Evolutionary conservation across 768 basidiomycete genomes (phyloP), one percentile per base, ranked within the genome.

Genomic region (Roridomyces roridus): DNA sequence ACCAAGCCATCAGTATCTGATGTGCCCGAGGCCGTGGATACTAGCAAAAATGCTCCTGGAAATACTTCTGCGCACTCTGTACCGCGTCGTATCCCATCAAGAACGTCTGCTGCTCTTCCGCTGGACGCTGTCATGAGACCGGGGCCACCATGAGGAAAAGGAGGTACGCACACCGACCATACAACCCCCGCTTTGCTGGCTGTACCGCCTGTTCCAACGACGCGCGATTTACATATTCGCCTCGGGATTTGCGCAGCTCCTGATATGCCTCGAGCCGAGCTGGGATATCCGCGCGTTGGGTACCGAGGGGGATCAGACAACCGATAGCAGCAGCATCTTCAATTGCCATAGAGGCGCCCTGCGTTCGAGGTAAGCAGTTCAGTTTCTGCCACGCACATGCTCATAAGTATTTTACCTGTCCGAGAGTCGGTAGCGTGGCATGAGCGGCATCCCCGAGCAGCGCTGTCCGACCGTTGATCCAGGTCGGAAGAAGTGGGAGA

Each of bases 331-430:
- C 57, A 1, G 61, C 61, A 28, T 59, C 68, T 54, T 70, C 69
- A 26, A 68, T 52, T 3, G 66, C 69, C 55, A 68, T 68, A 17
- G 61, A 68, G 4, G 68, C 68, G 3, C 68, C 66, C 31, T 34
- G 31, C 31, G 31, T n/a, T n/a, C n/a, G n/a, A n/a, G n/a, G n/a
- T n/a, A n/a, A 15, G 15, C 10, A n/a, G n/a, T n/a, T n/a, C n/a
- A n/a, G n/a, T 34, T 34, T 11, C 31, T 34, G n/a, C n/a, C n/a
- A 15, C 7, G 15, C n/a, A 34, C 31, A 34, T 11, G 11, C 31
- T 34, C 7, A 10, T 34, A 34, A 11, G 31, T 8, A 34, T 15
- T 34, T 34, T n/a, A 15, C 31, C 37, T 67, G 64, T n/a, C 66
- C 68, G 21, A 64, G 51, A 14, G 67, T 62, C 5, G 68, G 66